A percentile compares a stretch with the other conserved stretches of the same genome.
These are phyloP conservation scores for Nicotiana knightiana DNA, from an alignment of 257 asterid genomes.

Conservation along the genomic window DNA sequence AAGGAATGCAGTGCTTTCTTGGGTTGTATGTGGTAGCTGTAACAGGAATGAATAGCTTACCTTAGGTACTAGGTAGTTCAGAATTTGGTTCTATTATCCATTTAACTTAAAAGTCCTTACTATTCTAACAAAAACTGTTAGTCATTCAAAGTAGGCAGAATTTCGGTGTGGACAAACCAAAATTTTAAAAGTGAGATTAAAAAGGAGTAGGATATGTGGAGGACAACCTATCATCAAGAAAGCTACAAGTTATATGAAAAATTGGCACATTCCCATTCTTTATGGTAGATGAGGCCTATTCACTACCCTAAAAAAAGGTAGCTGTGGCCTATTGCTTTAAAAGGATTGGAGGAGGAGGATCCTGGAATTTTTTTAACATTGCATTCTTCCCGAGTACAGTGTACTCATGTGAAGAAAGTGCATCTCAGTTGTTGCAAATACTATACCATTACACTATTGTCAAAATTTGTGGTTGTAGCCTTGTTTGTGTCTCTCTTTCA, in stretches of 20 bases:
- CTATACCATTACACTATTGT: not conserved
- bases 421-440: not conserved
- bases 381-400: not conserved
- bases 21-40: slow-evolving; percentile 1
- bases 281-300: not conserved
- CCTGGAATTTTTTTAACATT: not conserved
- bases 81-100: not conserved
- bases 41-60: not conserved
- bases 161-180: not conserved
- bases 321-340: not conserved
- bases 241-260: not conserved
- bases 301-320: not conserved
- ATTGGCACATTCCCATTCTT: not conserved
- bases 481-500: not conserved
- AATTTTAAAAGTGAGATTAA: not conserved
- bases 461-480: not conserved
- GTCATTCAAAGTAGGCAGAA: not conserved
- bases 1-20: not conserved
- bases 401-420: not conserved
- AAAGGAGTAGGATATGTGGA: not conserved
- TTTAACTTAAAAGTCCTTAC: not conserved
- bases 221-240: not conserved
- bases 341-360: not conserved
- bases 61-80: not conserved
- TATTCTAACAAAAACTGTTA: not conserved